Evolutionary conservation across 2,329 filamentous ascomycete species (phyloP), one percentile per base, ranked within the genome.

Genomic region (Lasiodiplodia sp.): DNA sequence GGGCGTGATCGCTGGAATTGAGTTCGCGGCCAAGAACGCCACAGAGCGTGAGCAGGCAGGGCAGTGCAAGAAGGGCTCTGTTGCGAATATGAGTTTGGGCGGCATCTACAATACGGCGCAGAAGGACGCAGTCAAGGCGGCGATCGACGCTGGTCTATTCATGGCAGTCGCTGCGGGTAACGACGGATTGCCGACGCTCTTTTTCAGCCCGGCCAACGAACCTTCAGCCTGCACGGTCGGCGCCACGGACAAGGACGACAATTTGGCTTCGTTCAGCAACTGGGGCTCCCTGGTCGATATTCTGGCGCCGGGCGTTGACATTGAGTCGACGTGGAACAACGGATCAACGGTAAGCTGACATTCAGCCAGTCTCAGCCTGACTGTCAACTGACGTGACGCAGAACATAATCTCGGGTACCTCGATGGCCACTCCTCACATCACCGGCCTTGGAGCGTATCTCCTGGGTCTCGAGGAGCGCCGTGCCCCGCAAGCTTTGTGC

Each of bases 331-430:
- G 12, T 87, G 84, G 83, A 83, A 60, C 10, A 23, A 57, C 14
- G 55, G 65, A 4, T 38, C 40, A 10, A 60, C 28, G 23, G 65
- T 58, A 40, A 67, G 44, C 44, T 38, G 14, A 51, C 18, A 4
- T 25, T 52, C 14, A 14, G 25, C n/a, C 12, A 18, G 49, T 28
- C 4, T 51, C 2, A 16, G 18, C 7, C 14, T 31, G 23, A 11
- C 23, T 10, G 37, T 8, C 18, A n/a, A 55, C 65, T 67, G 55
- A 67, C 31, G 2, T 31, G 28, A 21, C 11, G 44, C n/a, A 67
- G 65, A 99, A 99, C 90, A 97, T 93, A 84, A 99, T 99, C 86
- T 98, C 95, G 49, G 96, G 96, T 81, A 99, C 96, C 73, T 99
- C 96, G 67, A 99, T 99, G 96, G 96, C 96, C 71, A 98, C 96